Conservation (phyloP, 2,329 filamentous ascomycete genomes). For the Stemphylium beticola region DNA sequence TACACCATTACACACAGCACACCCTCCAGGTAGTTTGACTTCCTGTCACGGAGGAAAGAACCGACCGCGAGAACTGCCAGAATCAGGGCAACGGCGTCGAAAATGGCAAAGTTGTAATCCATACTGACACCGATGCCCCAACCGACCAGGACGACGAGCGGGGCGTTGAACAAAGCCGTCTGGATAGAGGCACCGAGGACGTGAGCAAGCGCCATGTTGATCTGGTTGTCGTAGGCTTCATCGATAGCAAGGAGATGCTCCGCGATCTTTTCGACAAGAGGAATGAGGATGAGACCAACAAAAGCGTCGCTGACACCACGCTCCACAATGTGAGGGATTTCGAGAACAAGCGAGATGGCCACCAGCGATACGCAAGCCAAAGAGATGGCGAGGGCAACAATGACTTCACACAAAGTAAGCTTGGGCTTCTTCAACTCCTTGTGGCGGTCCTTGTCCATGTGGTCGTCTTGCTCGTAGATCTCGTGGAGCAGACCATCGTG, state of each 20-base stretch:
- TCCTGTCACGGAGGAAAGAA: conserved; percentile 84
- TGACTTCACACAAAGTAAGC: conserved; percentile 75
- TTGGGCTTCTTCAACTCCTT: conserved; percentile 68
- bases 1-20: conserved; percentile 76
- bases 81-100: conserved; percentile 82
- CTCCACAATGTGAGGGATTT: conserved; percentile 70
- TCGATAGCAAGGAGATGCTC: conserved; percentile 85
- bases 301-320: conserved; percentile 59
- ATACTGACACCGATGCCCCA: conserved; percentile 74
- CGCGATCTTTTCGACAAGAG: conserved; percentile 81
- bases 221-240: conserved; percentile 82
- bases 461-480: conserved; percentile 74
- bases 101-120: conserved; percentile 84
- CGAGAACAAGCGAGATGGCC: conserved; percentile 73
- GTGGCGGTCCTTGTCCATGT: conserved; percentile 67
- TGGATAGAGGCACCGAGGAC: conserved; percentile 87
- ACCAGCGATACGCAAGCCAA: conserved; percentile 75
- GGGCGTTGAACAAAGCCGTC: conserved; percentile 86
- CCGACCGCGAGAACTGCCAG: conserved; percentile 86
- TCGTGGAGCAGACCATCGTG: conserved; percentile 80
- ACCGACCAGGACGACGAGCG: conserved; percentile 80
- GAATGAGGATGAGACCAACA: conserved; percentile 76
- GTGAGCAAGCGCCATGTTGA: conserved; percentile 85
- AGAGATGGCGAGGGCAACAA: conserved; percentile 68
- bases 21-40: conserved; percentile 90